A percentile compares a stretch with the other conserved stretches of the same genome.
Evolutionary conservation across 2,329 filamentous ascomycete genomes (phyloP).

Genomic region (Elsinoe perseae): DNA sequence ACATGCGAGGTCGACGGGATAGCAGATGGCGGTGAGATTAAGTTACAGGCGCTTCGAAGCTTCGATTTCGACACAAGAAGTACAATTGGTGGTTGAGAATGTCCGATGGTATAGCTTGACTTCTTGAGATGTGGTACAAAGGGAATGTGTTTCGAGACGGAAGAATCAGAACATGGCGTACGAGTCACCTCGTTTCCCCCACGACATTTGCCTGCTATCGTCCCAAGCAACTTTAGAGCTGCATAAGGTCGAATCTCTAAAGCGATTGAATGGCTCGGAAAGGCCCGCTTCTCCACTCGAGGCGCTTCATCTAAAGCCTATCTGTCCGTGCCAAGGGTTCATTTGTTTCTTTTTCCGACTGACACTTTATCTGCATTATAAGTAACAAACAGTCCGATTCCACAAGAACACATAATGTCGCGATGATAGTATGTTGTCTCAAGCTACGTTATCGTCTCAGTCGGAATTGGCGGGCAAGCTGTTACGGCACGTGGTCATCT

Average conservation of each 20-base stretch:
- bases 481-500: not conserved
- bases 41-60: not conserved
- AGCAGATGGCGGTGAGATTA: not conserved
- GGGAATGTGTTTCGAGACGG: not conserved
- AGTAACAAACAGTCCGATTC: not conserved
- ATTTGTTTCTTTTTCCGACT: not conserved
- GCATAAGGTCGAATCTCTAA: slow-evolving; percentile 4
- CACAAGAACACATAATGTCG: not conserved
- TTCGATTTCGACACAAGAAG: not conserved
- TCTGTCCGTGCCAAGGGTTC: not conserved
- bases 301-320: not conserved
- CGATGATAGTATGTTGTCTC: too few relatives aligned
- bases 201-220: slow-evolving; percentile 4
- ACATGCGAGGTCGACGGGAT: not conserved
- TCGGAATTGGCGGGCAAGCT: not conserved
- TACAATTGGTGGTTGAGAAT: not conserved
- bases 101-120: not conserved
- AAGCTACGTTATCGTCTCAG: not conserved
- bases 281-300: not conserved
- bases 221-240: slow-evolving; percentile 9
- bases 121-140: slow-evolving; percentile 7
- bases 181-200: slow-evolving; percentile 9
- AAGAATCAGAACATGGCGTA: not conserved
- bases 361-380: not conserved
- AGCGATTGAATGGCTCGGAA: not conserved